Evolutionary conservation across 2,329 filamentous ascomycete genomes (phyloP).

Genomic region (Aulographum hederae): DNA sequence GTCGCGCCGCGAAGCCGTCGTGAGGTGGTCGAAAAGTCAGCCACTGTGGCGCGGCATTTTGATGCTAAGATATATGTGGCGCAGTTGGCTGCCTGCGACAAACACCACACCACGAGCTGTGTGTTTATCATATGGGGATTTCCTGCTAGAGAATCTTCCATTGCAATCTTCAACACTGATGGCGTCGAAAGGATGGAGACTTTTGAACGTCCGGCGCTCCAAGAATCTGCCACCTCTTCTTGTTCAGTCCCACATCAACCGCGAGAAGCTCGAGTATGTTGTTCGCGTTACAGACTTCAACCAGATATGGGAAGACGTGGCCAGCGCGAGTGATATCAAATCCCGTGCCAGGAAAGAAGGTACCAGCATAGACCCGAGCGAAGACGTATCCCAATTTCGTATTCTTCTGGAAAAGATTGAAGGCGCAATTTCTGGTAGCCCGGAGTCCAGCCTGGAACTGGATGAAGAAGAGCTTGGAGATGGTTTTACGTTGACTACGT

Average conservation of each 20-base stretch:
- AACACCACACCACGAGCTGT: too few relatives aligned
- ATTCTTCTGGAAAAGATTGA: conserved; percentile 48
- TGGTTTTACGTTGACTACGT: conserved; percentile 33
- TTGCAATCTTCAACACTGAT: too few relatives aligned
- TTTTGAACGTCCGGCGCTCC: too few relatives aligned
- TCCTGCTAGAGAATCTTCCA: too few relatives aligned
- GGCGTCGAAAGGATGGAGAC: too few relatives aligned
- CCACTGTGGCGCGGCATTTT: too few relatives aligned
- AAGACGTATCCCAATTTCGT: conserved; percentile 46
- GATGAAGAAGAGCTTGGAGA: conserved; percentile 12
- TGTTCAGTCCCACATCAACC: conserved; percentile 37
- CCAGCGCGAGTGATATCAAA: conserved; percentile 44
- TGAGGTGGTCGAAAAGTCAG: too few relatives aligned
- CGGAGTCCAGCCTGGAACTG: conserved; percentile 17
- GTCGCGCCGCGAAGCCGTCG: too few relatives aligned
- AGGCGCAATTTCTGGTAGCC: conserved; percentile 23
- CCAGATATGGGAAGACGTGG: conserved; percentile 51
- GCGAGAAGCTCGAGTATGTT: conserved; percentile 41
- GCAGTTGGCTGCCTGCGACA: too few relatives aligned
- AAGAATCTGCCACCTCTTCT: conserved; percentile 38
- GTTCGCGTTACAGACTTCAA: conserved; percentile 54
- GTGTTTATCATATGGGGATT: too few relatives aligned
- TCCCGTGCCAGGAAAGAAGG: conserved; percentile 41
- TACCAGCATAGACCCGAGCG: conserved; percentile 56
- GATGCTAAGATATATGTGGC: too few relatives aligned